These are phyloP conservation scores for bread wheat (Triticum aestivum) DNA, from an alignment of 176 grass and related monocot genomes.

Conservation along the genomic window DNA sequence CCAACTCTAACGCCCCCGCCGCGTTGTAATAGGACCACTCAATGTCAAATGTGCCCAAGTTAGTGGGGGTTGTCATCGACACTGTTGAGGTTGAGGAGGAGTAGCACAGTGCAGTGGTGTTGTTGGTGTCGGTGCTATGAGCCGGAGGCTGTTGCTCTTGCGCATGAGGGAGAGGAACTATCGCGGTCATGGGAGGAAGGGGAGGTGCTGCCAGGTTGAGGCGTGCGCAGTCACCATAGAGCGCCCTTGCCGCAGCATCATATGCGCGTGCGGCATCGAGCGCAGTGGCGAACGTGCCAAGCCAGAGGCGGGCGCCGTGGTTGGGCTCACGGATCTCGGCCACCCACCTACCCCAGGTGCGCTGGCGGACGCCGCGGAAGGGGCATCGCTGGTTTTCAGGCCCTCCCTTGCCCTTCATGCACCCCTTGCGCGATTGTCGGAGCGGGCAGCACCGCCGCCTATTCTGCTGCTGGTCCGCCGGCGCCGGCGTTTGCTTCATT, in stretches of 20 bases:
- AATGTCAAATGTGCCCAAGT: neutral
- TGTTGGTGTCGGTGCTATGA: neutral
- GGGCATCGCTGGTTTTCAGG: constrained; percentile 84
- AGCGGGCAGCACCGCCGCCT: constrained; percentile 61
- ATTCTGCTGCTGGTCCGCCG: neutral
- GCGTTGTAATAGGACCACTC: neutral
- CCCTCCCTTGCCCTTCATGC: constrained; percentile 97
- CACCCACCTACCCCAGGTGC: constrained; percentile 89
- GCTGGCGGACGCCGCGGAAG: constrained; percentile 85
- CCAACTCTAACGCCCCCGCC: neutral
- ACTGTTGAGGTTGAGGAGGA: constrained; percentile 20
- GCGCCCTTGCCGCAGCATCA: constrained; percentile 45
- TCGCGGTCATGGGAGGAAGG: too few species aligned
- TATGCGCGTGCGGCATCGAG: constrained; percentile 63
- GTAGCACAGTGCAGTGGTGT: neutral
- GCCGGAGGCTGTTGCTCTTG: neutral
- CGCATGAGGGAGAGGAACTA: too few species aligned
- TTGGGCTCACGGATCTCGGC: constrained; percentile 93
- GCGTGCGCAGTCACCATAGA: constrained; percentile 67
- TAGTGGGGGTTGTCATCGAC: neutral
- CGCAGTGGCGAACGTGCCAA: constrained; percentile 64
- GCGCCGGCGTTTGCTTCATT: neutral
- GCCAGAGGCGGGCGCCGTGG: constrained; percentile 72
- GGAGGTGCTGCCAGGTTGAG: constrained; percentile 44
- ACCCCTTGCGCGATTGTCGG: constrained; percentile 71